Evolutionary conservation across 176 grass and related monocot species (phyloP).

Genomic region (Carex myosuroides): DNA sequence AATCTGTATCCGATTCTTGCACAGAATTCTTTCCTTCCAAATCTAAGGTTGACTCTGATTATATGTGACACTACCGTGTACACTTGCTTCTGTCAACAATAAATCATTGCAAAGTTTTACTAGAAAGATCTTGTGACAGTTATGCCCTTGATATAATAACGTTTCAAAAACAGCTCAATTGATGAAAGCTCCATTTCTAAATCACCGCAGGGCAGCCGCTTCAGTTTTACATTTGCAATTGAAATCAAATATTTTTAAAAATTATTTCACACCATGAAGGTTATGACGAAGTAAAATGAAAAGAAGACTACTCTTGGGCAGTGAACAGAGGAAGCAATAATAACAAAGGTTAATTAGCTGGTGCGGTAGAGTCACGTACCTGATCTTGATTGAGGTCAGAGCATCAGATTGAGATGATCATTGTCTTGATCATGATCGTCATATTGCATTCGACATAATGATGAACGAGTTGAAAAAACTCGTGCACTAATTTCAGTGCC

Average conservation of each 20-base stretch:
- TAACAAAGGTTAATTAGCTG: not conserved
- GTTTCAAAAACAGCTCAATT: not conserved
- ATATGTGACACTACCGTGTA: too few relatives aligned
- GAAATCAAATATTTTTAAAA: not conserved
- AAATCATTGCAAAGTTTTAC: not conserved
- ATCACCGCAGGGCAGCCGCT: not conserved
- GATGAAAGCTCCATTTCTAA: not conserved
- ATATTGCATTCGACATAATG: too few relatives aligned
- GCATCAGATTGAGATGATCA: too few relatives aligned
- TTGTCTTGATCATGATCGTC: too few relatives aligned
- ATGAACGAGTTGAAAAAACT: too few relatives aligned
- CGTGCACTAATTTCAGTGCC: too few relatives aligned
- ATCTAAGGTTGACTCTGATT: too few relatives aligned
- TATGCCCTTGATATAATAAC: not conserved
- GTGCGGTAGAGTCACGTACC: not conserved
- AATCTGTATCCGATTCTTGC: too few relatives aligned
- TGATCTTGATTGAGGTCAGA: too few relatives aligned
- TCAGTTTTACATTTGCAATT: not conserved
- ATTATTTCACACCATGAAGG: not conserved
- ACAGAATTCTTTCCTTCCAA: too few relatives aligned
- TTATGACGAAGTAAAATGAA: not conserved
- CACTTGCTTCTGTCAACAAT: too few relatives aligned
- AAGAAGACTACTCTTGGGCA: not conserved
- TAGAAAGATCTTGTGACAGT: not conserved
- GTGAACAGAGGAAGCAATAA: not conserved